Conservation (phyloP, 257 asterid genomes). For the Petrea volubilis region DNA sequence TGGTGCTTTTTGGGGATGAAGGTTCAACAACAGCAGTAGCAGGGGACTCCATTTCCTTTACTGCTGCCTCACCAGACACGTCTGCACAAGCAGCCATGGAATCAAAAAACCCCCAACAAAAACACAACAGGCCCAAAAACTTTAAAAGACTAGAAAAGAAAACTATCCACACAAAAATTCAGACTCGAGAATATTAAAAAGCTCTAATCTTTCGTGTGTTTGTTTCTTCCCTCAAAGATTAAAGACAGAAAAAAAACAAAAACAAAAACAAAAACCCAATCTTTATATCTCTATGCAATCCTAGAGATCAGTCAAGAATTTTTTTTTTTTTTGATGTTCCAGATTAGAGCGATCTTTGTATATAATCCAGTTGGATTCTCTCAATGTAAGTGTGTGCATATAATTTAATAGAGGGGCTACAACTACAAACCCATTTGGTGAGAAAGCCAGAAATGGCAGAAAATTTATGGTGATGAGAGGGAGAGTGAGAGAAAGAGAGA, state of each 20-base stretch:
- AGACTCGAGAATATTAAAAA: slow-evolving; percentile 17
- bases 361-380: slow-evolving; percentile 34
- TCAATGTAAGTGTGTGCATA: not conserved
- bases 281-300: slow-evolving; percentile 29
- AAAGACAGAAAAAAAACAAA: too few species aligned
- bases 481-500: slow-evolving; percentile 9
- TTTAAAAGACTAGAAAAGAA: not conserved
- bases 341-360: slow-evolving; percentile 41
- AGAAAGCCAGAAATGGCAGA: slow-evolving; percentile 37
- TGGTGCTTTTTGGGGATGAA: slow-evolving; percentile 42
- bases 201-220: slow-evolving; percentile 14
- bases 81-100: slow-evolving; percentile 85
- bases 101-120: slow-evolving; percentile 32
- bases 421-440: slow-evolving; percentile 40
- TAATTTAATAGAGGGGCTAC: slow-evolving; percentile 19
- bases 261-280: slow-evolving; percentile 50
- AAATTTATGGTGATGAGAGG: too few species aligned
- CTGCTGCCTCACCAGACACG: slow-evolving; percentile 63
- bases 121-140: slow-evolving; percentile 20
- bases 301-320: slow-evolving; percentile 47
- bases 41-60: slow-evolving; percentile 47
- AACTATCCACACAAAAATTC: slow-evolving; percentile 2
- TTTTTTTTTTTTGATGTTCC: slow-evolving; percentile 27
- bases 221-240: slow-evolving; percentile 10
- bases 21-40: slow-evolving; percentile 31